phyloP scores from a whole-genome alignment of 345 rosid genomes.

The Dovyalis caffra region DNA sequence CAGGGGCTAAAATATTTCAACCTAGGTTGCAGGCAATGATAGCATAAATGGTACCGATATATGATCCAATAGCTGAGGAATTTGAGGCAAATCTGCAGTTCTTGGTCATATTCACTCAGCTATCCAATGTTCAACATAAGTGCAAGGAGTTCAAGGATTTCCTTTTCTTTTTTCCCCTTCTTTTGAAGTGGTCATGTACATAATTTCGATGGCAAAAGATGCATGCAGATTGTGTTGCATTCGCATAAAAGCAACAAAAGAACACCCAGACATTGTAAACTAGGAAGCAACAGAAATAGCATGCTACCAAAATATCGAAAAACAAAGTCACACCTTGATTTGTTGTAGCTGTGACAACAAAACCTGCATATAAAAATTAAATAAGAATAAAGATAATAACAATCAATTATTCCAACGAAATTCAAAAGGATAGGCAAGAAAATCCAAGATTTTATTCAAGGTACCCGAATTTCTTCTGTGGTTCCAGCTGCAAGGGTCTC shows the following conservation, averaged over 20 bases:
- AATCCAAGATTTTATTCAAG: slow-evolving; percentile 8
- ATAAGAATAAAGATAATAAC: background rate
- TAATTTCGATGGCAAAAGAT: background rate
- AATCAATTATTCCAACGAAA: slow-evolving; percentile 13
- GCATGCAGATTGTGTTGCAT: background rate
- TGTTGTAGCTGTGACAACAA: slow-evolving; percentile 25
- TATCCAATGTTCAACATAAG: slow-evolving; percentile 5
- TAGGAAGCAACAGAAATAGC: background rate
- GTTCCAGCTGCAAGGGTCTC: slow-evolving; percentile 79
- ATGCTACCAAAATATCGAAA: background rate
- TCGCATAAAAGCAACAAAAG: background rate
- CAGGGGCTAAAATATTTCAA: background rate
- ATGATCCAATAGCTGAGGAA: background rate
- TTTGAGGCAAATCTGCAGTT: background rate
- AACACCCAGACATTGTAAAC: background rate
- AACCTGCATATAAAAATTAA: slow-evolving; percentile 16
- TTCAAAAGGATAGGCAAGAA: slow-evolving; percentile 18
- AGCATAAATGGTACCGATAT: background rate
- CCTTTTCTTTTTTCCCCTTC: background rate
- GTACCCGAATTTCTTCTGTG: slow-evolving; percentile 75
- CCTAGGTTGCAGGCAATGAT: background rate
- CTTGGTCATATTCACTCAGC: background rate
- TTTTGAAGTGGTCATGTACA: background rate
- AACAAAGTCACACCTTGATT: slow-evolving; percentile 21
- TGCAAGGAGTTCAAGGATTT: background rate